A percentile compares a stretch with the other conserved stretches of the same genome.
Evolutionary conservation across 495 filamentous ascomycete species (phyloP).

Genomic region (Rostrohypoxylon terebratum): DNA sequence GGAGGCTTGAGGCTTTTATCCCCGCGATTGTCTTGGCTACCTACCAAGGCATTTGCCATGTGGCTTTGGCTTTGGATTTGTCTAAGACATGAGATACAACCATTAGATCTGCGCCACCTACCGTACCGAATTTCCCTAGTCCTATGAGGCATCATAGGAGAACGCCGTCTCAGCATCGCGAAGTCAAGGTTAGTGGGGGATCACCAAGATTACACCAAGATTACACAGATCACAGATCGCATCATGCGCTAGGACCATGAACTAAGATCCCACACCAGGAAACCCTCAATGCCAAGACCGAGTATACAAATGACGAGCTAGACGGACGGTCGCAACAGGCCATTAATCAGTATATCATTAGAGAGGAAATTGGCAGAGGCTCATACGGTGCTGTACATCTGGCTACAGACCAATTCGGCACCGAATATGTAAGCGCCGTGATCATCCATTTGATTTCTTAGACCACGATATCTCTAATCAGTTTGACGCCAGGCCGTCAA

Average conservation of each 20-base stretch:
- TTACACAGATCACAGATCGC: conserved; percentile 1
- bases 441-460: conserved; percentile 12
- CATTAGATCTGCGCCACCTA: conserved; percentile 55
- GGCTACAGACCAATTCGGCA: conserved; percentile 88
- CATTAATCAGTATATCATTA: conserved; percentile 95
- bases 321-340: conserved; percentile 79
- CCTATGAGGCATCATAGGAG: conserved; percentile 81
- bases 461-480: conserved; percentile 30
- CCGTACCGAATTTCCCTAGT: conserved; percentile 63
- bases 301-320: conserved; percentile 86
- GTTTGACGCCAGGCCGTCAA: conserved; percentile 81
- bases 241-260: not conserved
- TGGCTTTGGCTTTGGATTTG: conserved; percentile 16
- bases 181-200: conserved; percentile 71
- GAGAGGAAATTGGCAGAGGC: conserved; percentile 94
- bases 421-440: conserved; percentile 83
- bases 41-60: not conserved
- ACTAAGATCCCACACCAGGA: conserved; percentile 65
- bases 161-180: conserved; percentile 74
- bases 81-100: conserved; percentile 32
- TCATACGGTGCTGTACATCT: conserved; percentile 96
- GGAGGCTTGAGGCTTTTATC: conserved; percentile 3
- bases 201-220: not conserved
- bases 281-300: conserved; percentile 89
- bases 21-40: conserved; percentile 35